Conservation (phyloP, 1,284 basidiomycete genomes). For the Puccinia triticina region DNA sequence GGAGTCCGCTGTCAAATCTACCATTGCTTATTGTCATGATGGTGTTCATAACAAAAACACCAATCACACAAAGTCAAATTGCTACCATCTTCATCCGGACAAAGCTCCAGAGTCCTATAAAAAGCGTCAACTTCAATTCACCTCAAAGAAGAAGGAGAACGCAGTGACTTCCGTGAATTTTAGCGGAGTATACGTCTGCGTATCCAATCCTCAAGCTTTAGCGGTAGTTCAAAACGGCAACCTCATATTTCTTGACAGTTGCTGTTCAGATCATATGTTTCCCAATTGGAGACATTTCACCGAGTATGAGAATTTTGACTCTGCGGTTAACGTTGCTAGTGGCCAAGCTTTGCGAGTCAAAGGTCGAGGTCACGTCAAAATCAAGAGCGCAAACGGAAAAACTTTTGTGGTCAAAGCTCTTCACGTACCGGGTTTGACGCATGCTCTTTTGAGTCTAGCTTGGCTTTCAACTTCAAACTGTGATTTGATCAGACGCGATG, state of each 20-base stretch:
- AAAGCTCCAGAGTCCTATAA: not conserved
- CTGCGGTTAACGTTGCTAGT: not conserved
- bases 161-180: not conserved
- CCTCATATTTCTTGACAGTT: constrained; percentile 14
- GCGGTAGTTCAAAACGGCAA: too few species aligned
- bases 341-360: not conserved
- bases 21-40: not conserved
- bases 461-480: too few species aligned
- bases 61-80: not conserved
- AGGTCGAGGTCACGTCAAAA: not conserved
- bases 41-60: not conserved
- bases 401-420: not conserved
- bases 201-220: not conserved
- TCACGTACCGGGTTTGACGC: too few species aligned
- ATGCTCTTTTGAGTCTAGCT: too few species aligned
- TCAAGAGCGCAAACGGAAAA: not conserved
- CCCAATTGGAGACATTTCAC: not conserved
- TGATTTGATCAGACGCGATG: constrained; percentile 23
- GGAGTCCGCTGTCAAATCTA: not conserved
- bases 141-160: not conserved
- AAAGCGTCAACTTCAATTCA: not conserved
- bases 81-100: not conserved
- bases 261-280: constrained; percentile 12
- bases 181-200: not conserved
- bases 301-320: not conserved